phyloP scores from a whole-genome alignment of 2,329 filamentous ascomycete genomes.

The Mariannaea sp. region DNA sequence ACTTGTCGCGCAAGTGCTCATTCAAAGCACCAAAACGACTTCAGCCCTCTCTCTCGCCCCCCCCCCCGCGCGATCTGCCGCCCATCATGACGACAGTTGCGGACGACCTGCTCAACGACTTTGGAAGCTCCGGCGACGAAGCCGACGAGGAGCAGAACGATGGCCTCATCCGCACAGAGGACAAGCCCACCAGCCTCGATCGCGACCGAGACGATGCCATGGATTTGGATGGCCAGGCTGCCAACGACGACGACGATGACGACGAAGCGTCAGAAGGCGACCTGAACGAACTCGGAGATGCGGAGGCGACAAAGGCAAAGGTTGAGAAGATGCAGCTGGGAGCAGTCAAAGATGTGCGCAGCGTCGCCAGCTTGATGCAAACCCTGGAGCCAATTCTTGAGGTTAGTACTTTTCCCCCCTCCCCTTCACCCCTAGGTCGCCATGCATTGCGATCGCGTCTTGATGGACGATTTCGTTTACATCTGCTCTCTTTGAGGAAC shows the following conservation, averaged over 20 bases:
- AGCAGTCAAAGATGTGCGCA: conserved; percentile 75
- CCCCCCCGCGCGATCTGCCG: conserved; percentile 16
- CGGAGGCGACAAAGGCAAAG: conserved; percentile 74
- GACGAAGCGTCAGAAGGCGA: conserved; percentile 49
- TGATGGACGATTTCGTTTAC: conserved; percentile 60
- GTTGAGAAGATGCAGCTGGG: conserved; percentile 83
- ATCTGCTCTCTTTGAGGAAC: conserved; percentile 57
- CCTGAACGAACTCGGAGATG: conserved; percentile 61
- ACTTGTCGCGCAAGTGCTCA: no score
- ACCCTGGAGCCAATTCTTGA: conserved; percentile 79
- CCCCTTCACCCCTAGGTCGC: conserved; percentile 34
- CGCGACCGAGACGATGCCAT: conserved; percentile 53
- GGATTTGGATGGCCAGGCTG: conserved; percentile 44
- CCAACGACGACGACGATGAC: conserved; percentile 58
- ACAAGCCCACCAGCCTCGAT: conserved; percentile 42
- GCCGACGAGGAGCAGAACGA: conserved; percentile 65
- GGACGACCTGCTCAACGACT: conserved; percentile 87
- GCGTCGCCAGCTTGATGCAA: conserved; percentile 80
- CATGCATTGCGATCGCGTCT: conserved; percentile 25
- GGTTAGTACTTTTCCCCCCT: conserved; percentile 71
- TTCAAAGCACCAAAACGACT: no score
- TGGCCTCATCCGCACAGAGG: conserved; percentile 49
- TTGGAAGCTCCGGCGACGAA: conserved; percentile 70
- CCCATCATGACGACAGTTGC: conserved; percentile 81
- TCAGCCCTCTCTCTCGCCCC: no score